These are phyloP conservation scores for Creolimax fragrantissima DNA, from an alignment of 78 protist species.

Conservation along the genomic window DNA sequence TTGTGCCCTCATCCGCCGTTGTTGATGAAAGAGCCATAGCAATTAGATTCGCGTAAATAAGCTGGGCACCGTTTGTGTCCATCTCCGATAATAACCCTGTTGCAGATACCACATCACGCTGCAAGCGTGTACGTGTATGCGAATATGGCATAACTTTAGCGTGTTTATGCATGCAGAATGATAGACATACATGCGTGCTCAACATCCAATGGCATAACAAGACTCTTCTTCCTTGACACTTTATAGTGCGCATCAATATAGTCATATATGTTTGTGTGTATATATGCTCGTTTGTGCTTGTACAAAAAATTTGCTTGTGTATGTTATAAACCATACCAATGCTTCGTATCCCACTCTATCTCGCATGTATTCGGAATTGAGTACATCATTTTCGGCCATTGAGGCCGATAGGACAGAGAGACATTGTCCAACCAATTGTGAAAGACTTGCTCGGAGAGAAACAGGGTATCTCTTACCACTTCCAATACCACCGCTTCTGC, in stretches of 20 bases:
- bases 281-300: too few relatives aligned
- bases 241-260: too few relatives aligned
- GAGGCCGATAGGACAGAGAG: background rate
- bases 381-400: background rate
- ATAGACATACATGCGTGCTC: too few relatives aligned
- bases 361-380: background rate
- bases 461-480: too few relatives aligned
- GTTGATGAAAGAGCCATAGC: background rate
- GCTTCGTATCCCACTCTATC: background rate
- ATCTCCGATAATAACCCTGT: background rate
- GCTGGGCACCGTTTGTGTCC: background rate
- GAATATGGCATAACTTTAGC: too few relatives aligned
- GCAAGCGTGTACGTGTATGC: background rate
- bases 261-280: too few relatives aligned
- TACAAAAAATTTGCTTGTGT: too few relatives aligned
- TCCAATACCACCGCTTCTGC: too few relatives aligned
- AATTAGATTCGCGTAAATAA: background rate
- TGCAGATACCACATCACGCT: background rate
- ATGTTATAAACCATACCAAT: too few relatives aligned
- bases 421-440: background rate
- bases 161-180: too few relatives aligned
- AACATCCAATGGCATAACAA: too few relatives aligned
- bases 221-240: too few relatives aligned
- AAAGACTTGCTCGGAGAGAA: background rate
- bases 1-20: background rate